Conservation (phyloP, 2,329 filamentous ascomycete genomes). For the Penicillium crustosum region DNA sequence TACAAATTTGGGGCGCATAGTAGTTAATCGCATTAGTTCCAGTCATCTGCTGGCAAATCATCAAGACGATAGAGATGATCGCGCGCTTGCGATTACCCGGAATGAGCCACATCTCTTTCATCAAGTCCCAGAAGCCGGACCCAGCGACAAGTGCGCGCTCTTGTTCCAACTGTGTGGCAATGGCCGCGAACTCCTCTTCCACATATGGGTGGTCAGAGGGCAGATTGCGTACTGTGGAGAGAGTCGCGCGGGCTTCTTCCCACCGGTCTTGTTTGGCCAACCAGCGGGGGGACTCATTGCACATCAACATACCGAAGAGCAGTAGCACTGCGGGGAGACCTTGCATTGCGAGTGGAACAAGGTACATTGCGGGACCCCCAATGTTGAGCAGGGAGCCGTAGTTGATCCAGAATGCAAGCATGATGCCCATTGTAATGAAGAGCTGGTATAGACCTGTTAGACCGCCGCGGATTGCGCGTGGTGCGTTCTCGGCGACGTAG, state of each 20-base stretch:
- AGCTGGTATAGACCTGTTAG: slow-evolving; percentile 62
- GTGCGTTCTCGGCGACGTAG: slow-evolving; percentile 62
- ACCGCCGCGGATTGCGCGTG: slow-evolving; percentile 59
- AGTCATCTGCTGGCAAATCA: slow-evolving; percentile 56
- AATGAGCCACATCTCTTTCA: slow-evolving; percentile 64
- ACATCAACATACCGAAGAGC: slow-evolving; percentile 60
- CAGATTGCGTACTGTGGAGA: slow-evolving; percentile 59
- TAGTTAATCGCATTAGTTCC: slow-evolving; percentile 63
- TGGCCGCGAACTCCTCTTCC: slow-evolving; percentile 61
- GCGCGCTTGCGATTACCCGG: slow-evolving; percentile 55
- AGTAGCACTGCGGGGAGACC: slow-evolving; percentile 63
- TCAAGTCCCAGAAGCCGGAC: slow-evolving; percentile 55
- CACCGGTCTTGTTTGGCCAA: slow-evolving; percentile 66
- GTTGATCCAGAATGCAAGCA: slow-evolving; percentile 55
- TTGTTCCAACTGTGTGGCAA: slow-evolving; percentile 60
- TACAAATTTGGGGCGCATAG: slow-evolving; percentile 70
- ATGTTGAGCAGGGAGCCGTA: slow-evolving; percentile 54
- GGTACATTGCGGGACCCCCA: slow-evolving; percentile 52
- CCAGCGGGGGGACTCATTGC: slow-evolving; percentile 67
- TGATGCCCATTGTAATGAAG: slow-evolving; percentile 51
- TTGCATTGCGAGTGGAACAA: slow-evolving; percentile 65
- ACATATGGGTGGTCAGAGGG: slow-evolving; percentile 55
- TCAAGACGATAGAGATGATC: slow-evolving; percentile 55
- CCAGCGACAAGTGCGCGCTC: slow-evolving; percentile 60
- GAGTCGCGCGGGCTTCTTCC: slow-evolving; percentile 60